Conservation (phyloP, 257 asterid species). For the Plantago major region DNA sequence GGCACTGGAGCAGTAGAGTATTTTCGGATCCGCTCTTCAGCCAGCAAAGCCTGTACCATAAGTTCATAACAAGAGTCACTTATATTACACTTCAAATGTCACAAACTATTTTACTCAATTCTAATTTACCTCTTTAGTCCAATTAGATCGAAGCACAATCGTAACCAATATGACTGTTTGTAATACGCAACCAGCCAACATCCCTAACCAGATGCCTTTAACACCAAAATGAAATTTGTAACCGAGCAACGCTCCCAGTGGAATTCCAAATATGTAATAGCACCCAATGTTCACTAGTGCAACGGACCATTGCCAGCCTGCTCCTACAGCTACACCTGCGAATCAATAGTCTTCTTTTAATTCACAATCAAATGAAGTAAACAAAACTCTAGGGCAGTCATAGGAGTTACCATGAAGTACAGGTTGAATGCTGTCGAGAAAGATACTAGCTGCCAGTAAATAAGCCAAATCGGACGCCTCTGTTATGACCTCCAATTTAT, state of each 20-base stretch:
- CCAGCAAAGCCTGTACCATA: constrained; percentile 46
- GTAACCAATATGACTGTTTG: constrained; percentile 48
- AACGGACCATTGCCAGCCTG: constrained; percentile 80
- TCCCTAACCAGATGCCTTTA: constrained; percentile 76
- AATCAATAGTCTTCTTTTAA: background rate
- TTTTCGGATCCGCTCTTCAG: constrained; percentile 45
- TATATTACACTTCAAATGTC: background rate
- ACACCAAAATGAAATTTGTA: constrained; percentile 55
- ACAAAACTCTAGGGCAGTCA: no score
- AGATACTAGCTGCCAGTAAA: constrained; percentile 62
- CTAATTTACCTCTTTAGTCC: constrained; percentile 58
- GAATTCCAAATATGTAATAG: constrained; percentile 69
- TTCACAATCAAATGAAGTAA: no score
- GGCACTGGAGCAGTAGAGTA: constrained; percentile 28
- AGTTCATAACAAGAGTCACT: background rate
- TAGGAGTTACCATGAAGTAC: constrained; percentile 59
- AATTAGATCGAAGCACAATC: constrained; percentile 41
- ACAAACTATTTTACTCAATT: background rate
- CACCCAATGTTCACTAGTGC: constrained; percentile 56
- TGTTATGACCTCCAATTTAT: constrained; percentile 39
- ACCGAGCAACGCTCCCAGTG: constrained; percentile 75
- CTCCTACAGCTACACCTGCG: constrained; percentile 91
- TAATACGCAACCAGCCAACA: constrained; percentile 64
- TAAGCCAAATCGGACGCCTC: constrained; percentile 60
- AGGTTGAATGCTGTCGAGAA: constrained; percentile 79